Conservation (phyloP, 345 rosid species). For the Carallia brachiata region DNA sequence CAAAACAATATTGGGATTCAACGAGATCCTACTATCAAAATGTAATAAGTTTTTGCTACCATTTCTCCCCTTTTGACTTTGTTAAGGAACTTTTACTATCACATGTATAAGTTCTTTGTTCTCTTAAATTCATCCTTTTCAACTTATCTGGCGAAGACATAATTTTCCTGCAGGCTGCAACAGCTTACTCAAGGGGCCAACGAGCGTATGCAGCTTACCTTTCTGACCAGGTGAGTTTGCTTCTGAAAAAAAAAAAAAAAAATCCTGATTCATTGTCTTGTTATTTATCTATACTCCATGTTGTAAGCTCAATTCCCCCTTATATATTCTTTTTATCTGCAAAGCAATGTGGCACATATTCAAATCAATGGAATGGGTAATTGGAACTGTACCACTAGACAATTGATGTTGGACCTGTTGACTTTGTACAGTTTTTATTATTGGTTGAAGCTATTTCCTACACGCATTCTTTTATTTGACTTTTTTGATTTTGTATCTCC, state of each 20-base stretch:
- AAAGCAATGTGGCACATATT: not conserved
- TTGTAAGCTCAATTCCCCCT: not conserved
- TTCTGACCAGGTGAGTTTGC: slow-evolving; percentile 62
- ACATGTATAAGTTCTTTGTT: not conserved
- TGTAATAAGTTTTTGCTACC: slow-evolving; percentile 35
- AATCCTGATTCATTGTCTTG: not conserved
- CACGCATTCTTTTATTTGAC: not conserved
- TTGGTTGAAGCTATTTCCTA: not conserved
- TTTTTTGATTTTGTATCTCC: not conserved
- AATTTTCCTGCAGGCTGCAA: slow-evolving; percentile 58
- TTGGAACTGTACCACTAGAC: not conserved
- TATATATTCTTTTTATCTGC: not conserved
- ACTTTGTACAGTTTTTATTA: not conserved
- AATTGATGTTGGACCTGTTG: not conserved
- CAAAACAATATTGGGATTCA: slow-evolving; percentile 69
- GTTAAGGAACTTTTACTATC: not conserved
- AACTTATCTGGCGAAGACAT: slow-evolving; percentile 3
- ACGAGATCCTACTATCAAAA: slow-evolving; percentile 57
- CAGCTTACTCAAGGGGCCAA: slow-evolving; percentile 74
- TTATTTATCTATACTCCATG: not conserved
- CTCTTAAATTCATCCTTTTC: not conserved
- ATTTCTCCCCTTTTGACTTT: not conserved
- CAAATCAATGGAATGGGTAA: not conserved
- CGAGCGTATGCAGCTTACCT: slow-evolving; percentile 66
- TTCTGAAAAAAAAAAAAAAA: not conserved